Evolutionary conservation across 106 monocot genomes (phyloP).

Genomic region (Acorus calamus): DNA sequence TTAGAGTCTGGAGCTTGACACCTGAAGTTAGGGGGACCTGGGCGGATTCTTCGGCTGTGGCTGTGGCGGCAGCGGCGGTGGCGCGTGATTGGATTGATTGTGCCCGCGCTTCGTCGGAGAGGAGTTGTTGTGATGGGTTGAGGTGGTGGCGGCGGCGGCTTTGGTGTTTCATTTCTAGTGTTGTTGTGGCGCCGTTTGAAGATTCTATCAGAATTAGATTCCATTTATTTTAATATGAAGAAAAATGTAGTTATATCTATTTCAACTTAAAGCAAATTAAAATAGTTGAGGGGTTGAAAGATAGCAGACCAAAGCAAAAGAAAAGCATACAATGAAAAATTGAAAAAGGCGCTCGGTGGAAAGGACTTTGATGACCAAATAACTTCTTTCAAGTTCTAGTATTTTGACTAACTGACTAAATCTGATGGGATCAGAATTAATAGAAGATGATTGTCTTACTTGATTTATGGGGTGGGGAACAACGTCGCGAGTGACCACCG

Average conservation of each 20-base stretch:
- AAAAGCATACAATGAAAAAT: not conserved
- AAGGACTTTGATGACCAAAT: too few relatives aligned
- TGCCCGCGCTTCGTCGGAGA: slow-evolving; percentile 39
- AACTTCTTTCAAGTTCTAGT: too few relatives aligned
- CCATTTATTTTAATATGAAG: too few relatives aligned
- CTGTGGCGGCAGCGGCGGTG: too few relatives aligned
- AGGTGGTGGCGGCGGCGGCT: slow-evolving; percentile 1
- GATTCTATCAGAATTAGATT: too few relatives aligned
- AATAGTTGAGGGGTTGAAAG: too few relatives aligned
- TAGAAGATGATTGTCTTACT: slow-evolving; percentile 2
- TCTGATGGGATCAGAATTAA: not conserved
- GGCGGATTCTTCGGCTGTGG: not conserved
- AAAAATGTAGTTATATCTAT: too few relatives aligned
- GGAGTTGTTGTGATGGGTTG: slow-evolving; percentile 12
- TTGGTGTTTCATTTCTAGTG: slow-evolving; percentile 55
- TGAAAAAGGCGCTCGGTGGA: too few relatives aligned
- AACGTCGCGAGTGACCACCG: not conserved
- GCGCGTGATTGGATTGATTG: slow-evolving; percentile 25
- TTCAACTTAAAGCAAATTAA: not conserved
- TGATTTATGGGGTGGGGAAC: slow-evolving; percentile 22
- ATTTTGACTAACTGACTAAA: not conserved
- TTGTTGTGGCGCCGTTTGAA: slow-evolving; percentile 15
- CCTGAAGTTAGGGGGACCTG: slow-evolving; percentile 59
- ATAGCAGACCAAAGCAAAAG: not conserved
- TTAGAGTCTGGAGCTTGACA: slow-evolving; percentile 54